phyloP scores from a whole-genome alignment of 2,329 filamentous ascomycete species.

The Hawksworthiomyces lignivorus region DNA sequence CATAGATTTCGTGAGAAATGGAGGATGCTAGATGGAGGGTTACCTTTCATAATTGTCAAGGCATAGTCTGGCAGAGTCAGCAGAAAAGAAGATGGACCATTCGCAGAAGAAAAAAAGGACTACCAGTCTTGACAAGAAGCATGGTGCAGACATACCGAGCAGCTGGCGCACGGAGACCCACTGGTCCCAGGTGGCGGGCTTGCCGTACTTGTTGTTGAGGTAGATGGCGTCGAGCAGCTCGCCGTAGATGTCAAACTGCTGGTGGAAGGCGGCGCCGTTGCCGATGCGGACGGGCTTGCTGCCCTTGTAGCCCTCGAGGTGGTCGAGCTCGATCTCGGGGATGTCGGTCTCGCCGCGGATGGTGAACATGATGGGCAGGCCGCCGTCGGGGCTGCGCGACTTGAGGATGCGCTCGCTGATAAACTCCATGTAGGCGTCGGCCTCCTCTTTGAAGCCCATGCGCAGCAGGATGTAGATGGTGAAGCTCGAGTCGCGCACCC shows the following conservation, averaged over 20 bases:
- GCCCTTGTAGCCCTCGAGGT: conserved; percentile 64
- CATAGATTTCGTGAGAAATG: too few relatives aligned
- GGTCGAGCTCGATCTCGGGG: conserved; percentile 58
- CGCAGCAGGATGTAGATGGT: conserved; percentile 71
- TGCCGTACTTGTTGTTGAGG: conserved; percentile 72
- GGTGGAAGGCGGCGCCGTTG: conserved; percentile 68
- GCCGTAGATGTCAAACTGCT: conserved; percentile 73
- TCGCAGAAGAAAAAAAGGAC: neutral
- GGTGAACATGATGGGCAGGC: conserved; percentile 74
- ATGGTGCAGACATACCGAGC: conserved; percentile 36
- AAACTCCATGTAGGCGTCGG: conserved; percentile 71
- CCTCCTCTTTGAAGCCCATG: conserved; percentile 67
- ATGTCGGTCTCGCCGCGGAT: conserved; percentile 69
- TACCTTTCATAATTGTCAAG: conserved; percentile 55
- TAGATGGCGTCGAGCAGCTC: conserved; percentile 73
- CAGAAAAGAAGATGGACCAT: too few relatives aligned
- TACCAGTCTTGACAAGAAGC: neutral
- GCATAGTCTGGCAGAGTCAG: conserved; percentile 50
- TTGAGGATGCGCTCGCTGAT: conserved; percentile 63
- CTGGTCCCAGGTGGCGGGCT: conserved; percentile 67
- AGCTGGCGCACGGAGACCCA: conserved; percentile 66
- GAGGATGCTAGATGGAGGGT: conserved; percentile 8
- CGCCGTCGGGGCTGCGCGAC: conserved; percentile 51
- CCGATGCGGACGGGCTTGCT: conserved; percentile 69
- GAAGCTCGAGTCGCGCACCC: conserved; percentile 71